phyloP scores from a whole-genome alignment of 1,284 basidiomycete genomes.

The Melampsora americana region DNA sequence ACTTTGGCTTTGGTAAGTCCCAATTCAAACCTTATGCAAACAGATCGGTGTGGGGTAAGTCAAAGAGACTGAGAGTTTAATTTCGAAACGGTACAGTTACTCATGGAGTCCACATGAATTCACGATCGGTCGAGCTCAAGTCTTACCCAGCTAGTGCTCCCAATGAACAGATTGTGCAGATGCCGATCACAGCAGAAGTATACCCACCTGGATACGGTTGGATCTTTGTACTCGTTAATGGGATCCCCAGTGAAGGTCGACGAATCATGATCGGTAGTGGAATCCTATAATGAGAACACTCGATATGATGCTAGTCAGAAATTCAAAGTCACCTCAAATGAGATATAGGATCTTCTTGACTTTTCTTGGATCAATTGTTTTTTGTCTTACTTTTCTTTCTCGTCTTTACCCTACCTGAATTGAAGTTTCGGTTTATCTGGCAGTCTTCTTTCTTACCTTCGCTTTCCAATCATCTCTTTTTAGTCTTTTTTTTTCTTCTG shows the following conservation, averaged over 20 bases:
- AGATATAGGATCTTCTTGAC: too few relatives aligned
- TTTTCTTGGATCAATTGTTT: too few relatives aligned
- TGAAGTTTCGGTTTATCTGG: too few relatives aligned
- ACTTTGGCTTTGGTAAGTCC: constrained; percentile 45
- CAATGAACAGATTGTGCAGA: constrained; percentile 59
- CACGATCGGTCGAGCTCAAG: constrained; percentile 67
- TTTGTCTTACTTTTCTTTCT: too few relatives aligned
- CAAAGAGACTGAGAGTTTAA: neutral
- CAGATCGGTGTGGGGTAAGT: neutral
- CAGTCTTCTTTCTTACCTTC: too few relatives aligned
- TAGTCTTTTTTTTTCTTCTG: too few relatives aligned
- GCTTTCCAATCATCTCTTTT: too few relatives aligned
- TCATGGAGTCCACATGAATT: constrained; percentile 66
- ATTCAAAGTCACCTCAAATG: too few relatives aligned
- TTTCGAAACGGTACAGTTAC: constrained; percentile 17
- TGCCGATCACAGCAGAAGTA: constrained; percentile 64
- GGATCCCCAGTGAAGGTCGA: constrained; percentile 65
- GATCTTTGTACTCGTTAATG: constrained; percentile 68
- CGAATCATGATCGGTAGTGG: constrained; percentile 67
- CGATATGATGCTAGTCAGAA: too few relatives aligned
- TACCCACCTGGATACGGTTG: constrained; percentile 79
- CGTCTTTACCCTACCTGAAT: too few relatives aligned
- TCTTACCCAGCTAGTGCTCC: constrained; percentile 55
- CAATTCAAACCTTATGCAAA: neutral
- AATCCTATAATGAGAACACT: neutral